Conservation (phyloP, 202 grass and related monocot genomes). For the Musa balbisiana region DNA sequence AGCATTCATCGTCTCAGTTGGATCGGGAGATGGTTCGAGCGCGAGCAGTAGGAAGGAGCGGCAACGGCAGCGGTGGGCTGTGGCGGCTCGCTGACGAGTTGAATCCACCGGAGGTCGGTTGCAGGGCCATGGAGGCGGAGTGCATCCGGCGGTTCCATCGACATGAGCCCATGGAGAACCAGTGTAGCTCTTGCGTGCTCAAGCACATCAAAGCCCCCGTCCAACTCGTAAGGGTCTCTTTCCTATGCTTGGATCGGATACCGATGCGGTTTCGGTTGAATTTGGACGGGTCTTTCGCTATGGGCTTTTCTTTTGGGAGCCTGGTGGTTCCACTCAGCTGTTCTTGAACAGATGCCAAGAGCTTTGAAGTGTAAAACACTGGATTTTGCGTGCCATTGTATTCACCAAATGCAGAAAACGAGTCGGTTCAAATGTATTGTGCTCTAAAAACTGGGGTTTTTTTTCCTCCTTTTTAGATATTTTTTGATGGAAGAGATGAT, state of each 20-base stretch:
- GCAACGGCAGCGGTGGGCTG: background rate
- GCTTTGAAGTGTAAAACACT: too few relatives aligned
- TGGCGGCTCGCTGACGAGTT: conserved; percentile 71
- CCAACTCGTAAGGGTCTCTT: conserved; percentile 46
- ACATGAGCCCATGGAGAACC: conserved; percentile 65
- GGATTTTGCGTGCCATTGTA: too few relatives aligned
- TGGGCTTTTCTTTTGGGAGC: background rate
- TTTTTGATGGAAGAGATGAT: background rate
- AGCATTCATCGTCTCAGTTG: too few relatives aligned
- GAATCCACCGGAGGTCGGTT: conserved; percentile 22
- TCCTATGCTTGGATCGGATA: background rate
- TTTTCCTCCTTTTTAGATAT: background rate
- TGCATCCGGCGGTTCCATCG: conserved; percentile 56
- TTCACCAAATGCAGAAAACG: too few relatives aligned
- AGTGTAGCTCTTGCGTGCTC: conserved; percentile 74
- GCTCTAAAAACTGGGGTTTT: too few relatives aligned
- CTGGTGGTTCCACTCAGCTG: background rate
- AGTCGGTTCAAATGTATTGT: too few relatives aligned
- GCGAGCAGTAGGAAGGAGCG: background rate
- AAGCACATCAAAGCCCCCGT: conserved; percentile 91
- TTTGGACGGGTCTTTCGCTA: background rate
- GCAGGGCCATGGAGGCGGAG: conserved; percentile 51
- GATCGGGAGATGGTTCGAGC: too few relatives aligned
- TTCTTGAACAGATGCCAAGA: too few relatives aligned
- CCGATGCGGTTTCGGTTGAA: background rate